Evolutionary conservation across 2,329 filamentous ascomycete genomes (phyloP).

Genomic region (Thelonectria blattea): DNA sequence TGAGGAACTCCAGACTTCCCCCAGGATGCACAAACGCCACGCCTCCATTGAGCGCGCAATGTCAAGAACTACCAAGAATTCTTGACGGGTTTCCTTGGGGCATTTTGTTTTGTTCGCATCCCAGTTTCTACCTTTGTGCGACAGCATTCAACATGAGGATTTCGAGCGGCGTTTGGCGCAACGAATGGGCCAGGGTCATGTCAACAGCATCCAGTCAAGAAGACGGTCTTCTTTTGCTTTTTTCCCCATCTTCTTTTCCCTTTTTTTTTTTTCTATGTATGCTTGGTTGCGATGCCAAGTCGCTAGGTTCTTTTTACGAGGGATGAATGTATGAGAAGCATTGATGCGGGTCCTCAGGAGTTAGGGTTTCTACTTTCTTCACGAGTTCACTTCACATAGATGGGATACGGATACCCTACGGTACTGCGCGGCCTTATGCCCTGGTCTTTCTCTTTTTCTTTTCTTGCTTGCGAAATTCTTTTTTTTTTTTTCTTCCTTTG

Average conservation of each 20-base stretch:
- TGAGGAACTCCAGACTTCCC: slow-evolving; percentile 66
- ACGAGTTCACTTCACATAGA: slow-evolving; percentile 41
- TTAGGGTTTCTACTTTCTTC: slow-evolving; percentile 18
- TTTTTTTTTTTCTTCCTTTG: slow-evolving; percentile 4
- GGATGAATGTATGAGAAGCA: slow-evolving; percentile 38
- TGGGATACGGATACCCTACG: slow-evolving; percentile 50
- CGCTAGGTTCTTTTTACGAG: slow-evolving; percentile 30
- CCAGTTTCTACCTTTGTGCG: slow-evolving; percentile 25
- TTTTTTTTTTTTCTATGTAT: not conserved
- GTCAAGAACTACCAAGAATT: slow-evolving; percentile 45
- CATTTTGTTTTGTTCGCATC: slow-evolving; percentile 30
- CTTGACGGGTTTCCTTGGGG: slow-evolving; percentile 30
- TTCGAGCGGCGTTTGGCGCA: slow-evolving; percentile 32
- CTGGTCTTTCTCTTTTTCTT: slow-evolving; percentile 19
- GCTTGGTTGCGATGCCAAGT: slow-evolving; percentile 13
- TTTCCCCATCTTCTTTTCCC: not conserved
- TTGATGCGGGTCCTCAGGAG: slow-evolving; percentile 21
- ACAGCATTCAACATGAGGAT: slow-evolving; percentile 24
- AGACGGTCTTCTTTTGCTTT: slow-evolving; percentile 2
- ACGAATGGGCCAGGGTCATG: slow-evolving; percentile 26
- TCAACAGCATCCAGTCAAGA: slow-evolving; percentile 26
- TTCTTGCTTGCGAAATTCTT: slow-evolving; percentile 14
- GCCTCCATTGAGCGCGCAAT: slow-evolving; percentile 67
- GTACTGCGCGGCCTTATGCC: slow-evolving; percentile 27
- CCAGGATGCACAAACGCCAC: slow-evolving; percentile 65